Conservation (phyloP, 495 filamentous ascomycete genomes). For the Glutinoglossum americanum region DNA sequence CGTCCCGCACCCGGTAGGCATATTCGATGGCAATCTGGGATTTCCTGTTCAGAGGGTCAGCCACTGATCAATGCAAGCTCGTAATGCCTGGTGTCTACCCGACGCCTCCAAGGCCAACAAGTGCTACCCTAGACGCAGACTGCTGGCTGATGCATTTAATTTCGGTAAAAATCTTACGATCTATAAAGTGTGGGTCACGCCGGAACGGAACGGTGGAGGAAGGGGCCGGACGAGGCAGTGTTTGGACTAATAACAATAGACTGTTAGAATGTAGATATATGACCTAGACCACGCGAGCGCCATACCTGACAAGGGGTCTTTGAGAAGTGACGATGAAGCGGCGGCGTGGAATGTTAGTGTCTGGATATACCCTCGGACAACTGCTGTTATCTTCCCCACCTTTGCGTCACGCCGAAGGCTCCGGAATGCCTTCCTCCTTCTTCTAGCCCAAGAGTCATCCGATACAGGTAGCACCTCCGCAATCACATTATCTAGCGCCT, state of each 20-base stretch:
- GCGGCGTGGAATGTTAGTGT: conserved; percentile 4
- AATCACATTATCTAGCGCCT: conserved; percentile 3
- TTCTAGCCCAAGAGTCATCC: conserved; percentile 3
- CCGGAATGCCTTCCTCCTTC: conserved; percentile 2
- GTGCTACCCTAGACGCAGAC: conserved; percentile 12
- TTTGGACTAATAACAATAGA: background rate
- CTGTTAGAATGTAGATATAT: background rate
- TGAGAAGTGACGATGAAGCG: conserved; percentile 1
- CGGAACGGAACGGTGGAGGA: conserved; percentile 5
- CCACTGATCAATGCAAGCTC: background rate
- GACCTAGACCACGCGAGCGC: background rate
- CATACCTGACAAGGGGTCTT: background rate
- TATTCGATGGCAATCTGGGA: conserved; percentile 31
- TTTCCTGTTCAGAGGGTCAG: conserved; percentile 18
- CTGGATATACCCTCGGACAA: conserved; percentile 4
- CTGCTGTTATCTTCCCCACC: conserved; percentile 3
- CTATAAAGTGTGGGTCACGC: conserved; percentile 9
- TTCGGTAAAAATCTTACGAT: conserved; percentile 1
- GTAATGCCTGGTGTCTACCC: conserved; percentile 18
- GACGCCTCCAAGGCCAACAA: conserved; percentile 26
- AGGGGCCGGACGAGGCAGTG: background rate
- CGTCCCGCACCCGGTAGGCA: conserved; percentile 17
- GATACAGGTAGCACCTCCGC: conserved; percentile 1
- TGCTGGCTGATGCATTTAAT: conserved; percentile 5
- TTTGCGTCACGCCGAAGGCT: conserved; percentile 3